A percentile compares a stretch with the other conserved stretches of the same genome.
Conservation (phyloP, 305 asterid species). For the Fraxinus sp. region DNA sequence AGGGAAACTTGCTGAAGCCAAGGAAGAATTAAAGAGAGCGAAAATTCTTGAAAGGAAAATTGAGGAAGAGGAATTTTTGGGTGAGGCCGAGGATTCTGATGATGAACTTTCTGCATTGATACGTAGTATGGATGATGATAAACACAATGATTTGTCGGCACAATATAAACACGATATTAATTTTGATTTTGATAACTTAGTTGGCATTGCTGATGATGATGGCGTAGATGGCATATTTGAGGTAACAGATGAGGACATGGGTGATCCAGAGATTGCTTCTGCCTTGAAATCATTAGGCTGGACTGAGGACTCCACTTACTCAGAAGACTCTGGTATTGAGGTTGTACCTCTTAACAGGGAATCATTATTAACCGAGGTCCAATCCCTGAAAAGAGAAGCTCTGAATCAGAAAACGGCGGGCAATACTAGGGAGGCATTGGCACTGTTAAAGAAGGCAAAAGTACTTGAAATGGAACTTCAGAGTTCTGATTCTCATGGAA, state of each 20-base stretch:
- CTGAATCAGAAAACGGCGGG: conserved; percentile 69
- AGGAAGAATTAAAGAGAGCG: conserved; percentile 91
- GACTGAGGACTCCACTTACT: conserved; percentile 55
- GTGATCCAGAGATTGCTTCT: conserved; percentile 79
- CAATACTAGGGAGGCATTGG: conserved; percentile 64
- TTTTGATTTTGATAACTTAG: conserved; percentile 48
- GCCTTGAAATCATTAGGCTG: conserved; percentile 83
- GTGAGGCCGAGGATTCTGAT: conserved; percentile 82
- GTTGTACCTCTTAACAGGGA: conserved; percentile 36
- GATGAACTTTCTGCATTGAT: conserved; percentile 76
- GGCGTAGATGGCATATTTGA: conserved; percentile 65
- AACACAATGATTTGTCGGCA: conserved; percentile 41
- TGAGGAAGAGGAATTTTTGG: conserved; percentile 92
- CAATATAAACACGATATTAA: conserved; percentile 37
- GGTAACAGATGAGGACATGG: conserved; percentile 70
- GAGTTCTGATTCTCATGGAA: conserved; percentile 29
- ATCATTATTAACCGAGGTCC: conserved; percentile 52
- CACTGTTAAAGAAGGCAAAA: conserved; percentile 72
- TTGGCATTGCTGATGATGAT: conserved; percentile 48
- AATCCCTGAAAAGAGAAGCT: conserved; percentile 70
- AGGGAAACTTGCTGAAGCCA: conserved; percentile 85
- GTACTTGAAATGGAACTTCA: conserved; percentile 52
- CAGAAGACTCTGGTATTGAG: conserved; percentile 34
- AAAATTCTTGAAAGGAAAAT: conserved; percentile 86
- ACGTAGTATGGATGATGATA: conserved; percentile 61